These are phyloP conservation scores for Boletus subparvulus DNA, from an alignment of 768 basidiomycete genomes.

Conservation along the genomic window DNA sequence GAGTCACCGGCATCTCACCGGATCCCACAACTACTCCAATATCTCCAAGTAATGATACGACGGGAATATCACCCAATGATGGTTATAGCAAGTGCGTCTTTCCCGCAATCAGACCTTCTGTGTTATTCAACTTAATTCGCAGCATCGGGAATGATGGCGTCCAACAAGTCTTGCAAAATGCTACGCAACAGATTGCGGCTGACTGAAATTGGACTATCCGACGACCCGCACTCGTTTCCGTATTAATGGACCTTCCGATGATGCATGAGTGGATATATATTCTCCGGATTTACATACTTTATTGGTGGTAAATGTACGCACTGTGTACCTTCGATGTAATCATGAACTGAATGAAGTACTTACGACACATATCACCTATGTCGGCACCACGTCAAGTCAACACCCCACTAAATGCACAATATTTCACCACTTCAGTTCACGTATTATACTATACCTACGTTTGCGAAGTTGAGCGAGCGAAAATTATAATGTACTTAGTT, in stretches of 20 bases:
- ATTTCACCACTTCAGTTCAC: no score
- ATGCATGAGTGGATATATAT: neutral
- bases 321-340: neutral
- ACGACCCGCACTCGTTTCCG: neutral
- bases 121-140: slow-evolving; percentile 8
- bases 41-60: slow-evolving; percentile 32
- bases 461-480: no score
- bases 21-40: slow-evolving; percentile 33
- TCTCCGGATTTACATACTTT: neutral
- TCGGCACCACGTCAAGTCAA: no score
- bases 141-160: slow-evolving; percentile 32
- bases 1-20: slow-evolving; percentile 29
- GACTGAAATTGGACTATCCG: slow-evolving; percentile 14
- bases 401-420: no score
- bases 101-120: neutral
- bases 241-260: neutral
- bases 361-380: no score
- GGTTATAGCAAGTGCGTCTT: slow-evolving; percentile 49
- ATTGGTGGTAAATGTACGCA: neutral
- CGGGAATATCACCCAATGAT: slow-evolving; percentile 62
- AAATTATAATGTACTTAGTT: no score
- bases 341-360: no score
- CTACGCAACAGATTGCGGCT: slow-evolving; percentile 36
- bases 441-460: no score
- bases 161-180: slow-evolving; percentile 32